Percentiles rank a stretch among this genome's conserved stretches.
These are phyloP conservation scores for Ophiosphaerella korrae DNA, from an alignment of 2,329 filamentous ascomycete species.

Conservation along the genomic window DNA sequence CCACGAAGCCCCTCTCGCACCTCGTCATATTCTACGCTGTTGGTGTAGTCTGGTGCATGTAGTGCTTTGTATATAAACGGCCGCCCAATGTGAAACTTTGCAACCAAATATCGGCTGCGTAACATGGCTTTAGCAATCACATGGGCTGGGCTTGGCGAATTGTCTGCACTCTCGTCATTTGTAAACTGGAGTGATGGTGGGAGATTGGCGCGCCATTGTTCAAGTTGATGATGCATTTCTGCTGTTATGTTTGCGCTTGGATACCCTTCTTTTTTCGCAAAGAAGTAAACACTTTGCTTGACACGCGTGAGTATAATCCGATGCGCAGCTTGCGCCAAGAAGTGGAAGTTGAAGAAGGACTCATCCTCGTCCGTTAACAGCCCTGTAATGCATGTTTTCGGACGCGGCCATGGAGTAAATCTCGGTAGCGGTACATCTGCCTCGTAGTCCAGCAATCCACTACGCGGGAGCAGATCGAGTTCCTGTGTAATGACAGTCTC, in stretches of 20 bases:
- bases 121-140: conserved; percentile 48
- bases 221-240: conserved; percentile 61
- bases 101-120: conserved; percentile 45
- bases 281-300: conserved; percentile 57
- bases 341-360: conserved; percentile 62
- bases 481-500: conserved; percentile 62
- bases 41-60: conserved; percentile 37
- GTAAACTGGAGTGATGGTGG: conserved; percentile 55
- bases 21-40: conserved; percentile 39
- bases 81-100: conserved; percentile 46
- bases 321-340: conserved; percentile 62
- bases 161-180: conserved; percentile 38
- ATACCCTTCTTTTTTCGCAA: conserved; percentile 48
- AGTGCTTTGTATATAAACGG: conserved; percentile 48
- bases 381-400: conserved; percentile 41
- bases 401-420: conserved; percentile 54
- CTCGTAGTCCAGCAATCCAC: conserved; percentile 57
- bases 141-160: conserved; percentile 41
- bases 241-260: conserved; percentile 56
- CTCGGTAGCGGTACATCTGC: conserved; percentile 60
- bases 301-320: conserved; percentile 61
- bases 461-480: conserved; percentile 56
- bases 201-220: conserved; percentile 60
- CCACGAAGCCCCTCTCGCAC: conserved; percentile 35
- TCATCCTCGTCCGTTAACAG: conserved; percentile 54